A percentile compares a stretch with the other conserved stretches of the same genome.
phyloP scores from a whole-genome alignment of 2,329 filamentous ascomycete genomes.

The Mariannaea sp. region DNA sequence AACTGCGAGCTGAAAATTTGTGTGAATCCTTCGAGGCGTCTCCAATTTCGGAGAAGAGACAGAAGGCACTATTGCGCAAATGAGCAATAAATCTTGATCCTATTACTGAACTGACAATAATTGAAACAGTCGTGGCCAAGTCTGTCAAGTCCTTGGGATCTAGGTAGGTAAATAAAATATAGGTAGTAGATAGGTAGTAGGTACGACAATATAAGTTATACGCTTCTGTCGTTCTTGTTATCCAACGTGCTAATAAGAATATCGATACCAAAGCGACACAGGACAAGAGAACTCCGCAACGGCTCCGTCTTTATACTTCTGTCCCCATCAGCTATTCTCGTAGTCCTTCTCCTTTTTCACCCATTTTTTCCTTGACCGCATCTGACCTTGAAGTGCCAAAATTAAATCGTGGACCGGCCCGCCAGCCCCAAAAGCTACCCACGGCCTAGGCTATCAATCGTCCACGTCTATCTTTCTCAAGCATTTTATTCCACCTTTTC shows the following conservation, averaged over 20 bases:
- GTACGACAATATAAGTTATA: not conserved
- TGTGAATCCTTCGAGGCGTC: not conserved
- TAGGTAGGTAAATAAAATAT: too few species aligned
- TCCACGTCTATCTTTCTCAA: slow-evolving; percentile 14
- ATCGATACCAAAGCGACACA: not conserved
- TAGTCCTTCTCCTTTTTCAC: not conserved
- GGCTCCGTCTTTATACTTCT: slow-evolving; percentile 16
- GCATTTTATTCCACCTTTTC: slow-evolving; percentile 9
- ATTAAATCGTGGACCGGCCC: slow-evolving; percentile 15
- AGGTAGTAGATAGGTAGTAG: too few species aligned
- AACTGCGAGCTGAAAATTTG: not conserved
- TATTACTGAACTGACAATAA: not conserved
- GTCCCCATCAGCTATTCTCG: too few species aligned
- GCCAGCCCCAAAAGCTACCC: slow-evolving; percentile 10
- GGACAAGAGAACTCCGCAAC: slow-evolving; percentile 3
- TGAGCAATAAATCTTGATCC: not conserved
- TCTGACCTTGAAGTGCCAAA: not conserved
- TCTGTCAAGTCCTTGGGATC: not conserved
- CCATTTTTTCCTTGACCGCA: slow-evolving; percentile 7
- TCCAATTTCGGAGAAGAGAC: not conserved
- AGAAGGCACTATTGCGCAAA: not conserved
- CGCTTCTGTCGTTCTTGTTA: not conserved
- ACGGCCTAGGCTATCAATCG: slow-evolving; percentile 13
- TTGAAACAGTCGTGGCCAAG: too few species aligned
- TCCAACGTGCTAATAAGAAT: not conserved